phyloP scores from a whole-genome alignment of 2,329 filamentous ascomycete species.

The Dryadomyces sulphureus region DNA sequence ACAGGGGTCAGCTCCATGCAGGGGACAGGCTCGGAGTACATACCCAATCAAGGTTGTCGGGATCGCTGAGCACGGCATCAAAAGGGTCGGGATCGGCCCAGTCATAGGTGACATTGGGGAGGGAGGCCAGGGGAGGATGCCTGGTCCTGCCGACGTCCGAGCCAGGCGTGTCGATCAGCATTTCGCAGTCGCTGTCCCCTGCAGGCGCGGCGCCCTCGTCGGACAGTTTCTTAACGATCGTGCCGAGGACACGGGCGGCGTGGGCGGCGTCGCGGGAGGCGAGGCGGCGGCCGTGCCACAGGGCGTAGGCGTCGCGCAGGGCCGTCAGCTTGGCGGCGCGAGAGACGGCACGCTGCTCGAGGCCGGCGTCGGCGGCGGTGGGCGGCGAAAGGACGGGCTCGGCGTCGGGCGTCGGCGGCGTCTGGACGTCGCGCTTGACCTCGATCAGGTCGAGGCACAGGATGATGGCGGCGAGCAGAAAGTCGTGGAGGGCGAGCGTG shows the following conservation, averaged over 20 bases:
- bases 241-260: constrained; percentile 28
- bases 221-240: constrained; percentile 27
- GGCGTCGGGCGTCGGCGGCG: neutral
- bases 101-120: constrained; percentile 6
- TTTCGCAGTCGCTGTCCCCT: neutral
- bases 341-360: constrained; percentile 5
- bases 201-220: too few relatives aligned
- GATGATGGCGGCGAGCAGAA: constrained; percentile 45
- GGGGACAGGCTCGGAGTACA: neutral
- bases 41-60: constrained; percentile 11
- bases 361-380: neutral
- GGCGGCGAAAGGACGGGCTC: neutral
- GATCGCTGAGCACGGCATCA: constrained; percentile 8
- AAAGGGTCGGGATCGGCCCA: constrained; percentile 9
- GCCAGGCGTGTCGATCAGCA: neutral
- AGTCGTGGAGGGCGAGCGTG: constrained; percentile 43
- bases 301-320: constrained; percentile 25
- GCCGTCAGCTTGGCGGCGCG: constrained; percentile 20
- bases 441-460: constrained; percentile 35
- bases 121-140: neutral
- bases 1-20: neutral
- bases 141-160: neutral
- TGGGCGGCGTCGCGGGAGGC: constrained; percentile 27
- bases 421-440: constrained; percentile 7
- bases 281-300: constrained; percentile 28